A percentile compares a stretch with the other conserved stretches of the same genome.
Evolutionary conservation across 495 filamentous ascomycete species (phyloP).

Genomic region (Xylaria palmicola): DNA sequence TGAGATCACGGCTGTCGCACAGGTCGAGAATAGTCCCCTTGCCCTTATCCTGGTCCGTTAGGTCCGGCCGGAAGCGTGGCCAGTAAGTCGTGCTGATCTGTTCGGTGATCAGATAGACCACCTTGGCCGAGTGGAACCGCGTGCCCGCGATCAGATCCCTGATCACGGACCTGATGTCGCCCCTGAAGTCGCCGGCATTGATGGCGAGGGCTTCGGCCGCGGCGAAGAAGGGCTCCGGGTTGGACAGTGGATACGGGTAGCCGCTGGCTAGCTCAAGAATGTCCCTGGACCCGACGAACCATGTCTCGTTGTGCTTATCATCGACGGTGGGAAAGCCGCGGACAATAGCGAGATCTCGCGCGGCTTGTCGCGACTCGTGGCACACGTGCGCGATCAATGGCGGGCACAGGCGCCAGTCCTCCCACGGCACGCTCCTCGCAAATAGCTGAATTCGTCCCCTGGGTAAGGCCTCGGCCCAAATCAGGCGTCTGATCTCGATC

Average conservation of each 20-base stretch:
- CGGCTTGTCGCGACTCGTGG: conserved; percentile 27
- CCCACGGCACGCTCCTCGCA: conserved; percentile 31
- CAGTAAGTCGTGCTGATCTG: conserved; percentile 32
- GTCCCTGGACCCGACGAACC: conserved; percentile 30
- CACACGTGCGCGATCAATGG: conserved; percentile 27
- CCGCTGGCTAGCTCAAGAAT: conserved; percentile 31
- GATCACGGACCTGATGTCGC: conserved; percentile 23
- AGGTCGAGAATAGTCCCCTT: conserved; percentile 31
- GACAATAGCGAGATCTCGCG: conserved; percentile 23
- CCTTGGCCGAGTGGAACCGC: conserved; percentile 25
- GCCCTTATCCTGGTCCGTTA: conserved; percentile 29
- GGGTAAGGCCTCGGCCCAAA: conserved; percentile 28
- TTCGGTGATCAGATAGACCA: conserved; percentile 29
- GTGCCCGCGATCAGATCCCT: conserved; percentile 23
- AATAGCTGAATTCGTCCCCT: conserved; percentile 31
- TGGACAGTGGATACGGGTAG: conserved; percentile 31
- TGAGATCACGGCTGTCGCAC: conserved; percentile 23
- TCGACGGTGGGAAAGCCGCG: conserved; percentile 30
- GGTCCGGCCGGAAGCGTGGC: conserved; percentile 27
- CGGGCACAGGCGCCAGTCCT: conserved; percentile 30
- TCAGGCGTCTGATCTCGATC: conserved; percentile 28
- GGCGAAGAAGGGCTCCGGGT: conserved; percentile 31
- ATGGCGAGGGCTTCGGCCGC: conserved; percentile 25
- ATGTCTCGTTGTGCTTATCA: conserved; percentile 29
- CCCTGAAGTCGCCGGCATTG: conserved; percentile 25